These are phyloP conservation scores for Aspergillus bertholletiae DNA, from an alignment of 495 filamentous ascomycete genomes.

Conservation along the genomic window DNA sequence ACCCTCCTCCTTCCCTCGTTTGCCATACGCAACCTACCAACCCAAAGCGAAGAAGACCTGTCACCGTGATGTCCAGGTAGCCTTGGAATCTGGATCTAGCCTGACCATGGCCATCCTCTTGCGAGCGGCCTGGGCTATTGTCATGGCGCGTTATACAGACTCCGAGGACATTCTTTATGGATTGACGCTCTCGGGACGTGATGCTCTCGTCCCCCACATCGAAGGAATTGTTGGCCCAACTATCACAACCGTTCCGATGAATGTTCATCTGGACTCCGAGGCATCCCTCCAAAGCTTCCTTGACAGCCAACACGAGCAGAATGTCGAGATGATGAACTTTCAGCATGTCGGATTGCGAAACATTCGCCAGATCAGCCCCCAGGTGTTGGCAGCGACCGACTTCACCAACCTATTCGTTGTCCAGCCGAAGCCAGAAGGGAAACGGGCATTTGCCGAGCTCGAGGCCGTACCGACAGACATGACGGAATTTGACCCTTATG, in stretches of 20 bases:
- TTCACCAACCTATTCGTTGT: background rate
- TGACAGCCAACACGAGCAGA: background rate
- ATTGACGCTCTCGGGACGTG: conserved; percentile 28
- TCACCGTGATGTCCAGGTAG: conserved; percentile 64
- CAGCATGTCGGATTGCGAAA: background rate
- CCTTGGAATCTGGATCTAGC: conserved; percentile 69
- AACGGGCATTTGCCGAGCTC: background rate
- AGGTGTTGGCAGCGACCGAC: background rate
- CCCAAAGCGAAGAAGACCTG: background rate
- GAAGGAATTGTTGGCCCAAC: conserved; percentile 32
- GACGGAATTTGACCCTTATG: background rate
- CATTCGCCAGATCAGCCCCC: background rate
- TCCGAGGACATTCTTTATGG: conserved; percentile 31
- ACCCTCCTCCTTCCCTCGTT: background rate
- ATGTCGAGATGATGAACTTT: background rate
- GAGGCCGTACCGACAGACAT: background rate
- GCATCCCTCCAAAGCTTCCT: background rate
- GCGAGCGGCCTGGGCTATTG: conserved; percentile 33
- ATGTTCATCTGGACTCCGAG: conserved; percentile 29
- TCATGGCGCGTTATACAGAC: conserved; percentile 24
- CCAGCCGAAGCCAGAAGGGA: background rate
- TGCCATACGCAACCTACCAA: background rate
- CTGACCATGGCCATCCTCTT: conserved; percentile 10
- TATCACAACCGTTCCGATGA: conserved; percentile 46
- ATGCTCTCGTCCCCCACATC: conserved; percentile 26